Evolutionary conservation across 2,329 filamentous ascomycete genomes (phyloP), one percentile per base, ranked within the genome.

Genomic region (Colletotrichum coccodes): DNA sequence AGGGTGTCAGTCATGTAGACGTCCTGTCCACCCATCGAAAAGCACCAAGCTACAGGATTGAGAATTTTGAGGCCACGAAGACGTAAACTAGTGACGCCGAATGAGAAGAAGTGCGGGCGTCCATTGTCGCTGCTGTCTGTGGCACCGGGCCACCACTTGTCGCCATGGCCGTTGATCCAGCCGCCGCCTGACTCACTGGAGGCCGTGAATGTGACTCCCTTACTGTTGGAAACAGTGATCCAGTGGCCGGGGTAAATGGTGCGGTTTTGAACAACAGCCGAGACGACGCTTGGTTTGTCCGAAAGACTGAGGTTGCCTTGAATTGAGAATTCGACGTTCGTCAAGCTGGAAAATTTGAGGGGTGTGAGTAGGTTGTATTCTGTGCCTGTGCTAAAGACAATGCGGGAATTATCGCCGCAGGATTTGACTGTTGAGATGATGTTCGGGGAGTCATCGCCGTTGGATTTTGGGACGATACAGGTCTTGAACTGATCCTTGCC

Each of bases 1-100:
- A 66, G 18, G 6, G 63, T 66, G 40, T 66, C 63, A 7, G 63
- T 66, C 63, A 61, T 66, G 49, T 61, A 66, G 23, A 66, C 47
- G 34, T 66, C 63, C 21, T 54, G 18, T 32, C 63, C 63, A 7
- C 49, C 47, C 49, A 66, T 40, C 2, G 63, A 61, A 18, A 66
- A 66, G 40, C 36, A 40, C 57, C 63, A 66, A 1, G 63, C 63
- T 6, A 66, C 63, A 9, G 63, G 63, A 26, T 66, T 66, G 9
- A 66, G 30, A 3, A 61, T 38, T 40, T 61, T 66, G 6, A 66
- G 30, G 7, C 63, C 57, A 3, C 63, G 49, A 9, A 66, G 32
- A 11, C 57, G 63, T 4, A 66, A n/a, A 1, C 49, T 47, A 0
- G 63, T 66, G 21, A 56, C 57, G 14, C 57, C 23, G 6, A 66